A percentile compares a stretch with the other conserved stretches of the same genome.
Conservation (phyloP, 257 asterid species). For the Nicotiana otophora region DNA sequence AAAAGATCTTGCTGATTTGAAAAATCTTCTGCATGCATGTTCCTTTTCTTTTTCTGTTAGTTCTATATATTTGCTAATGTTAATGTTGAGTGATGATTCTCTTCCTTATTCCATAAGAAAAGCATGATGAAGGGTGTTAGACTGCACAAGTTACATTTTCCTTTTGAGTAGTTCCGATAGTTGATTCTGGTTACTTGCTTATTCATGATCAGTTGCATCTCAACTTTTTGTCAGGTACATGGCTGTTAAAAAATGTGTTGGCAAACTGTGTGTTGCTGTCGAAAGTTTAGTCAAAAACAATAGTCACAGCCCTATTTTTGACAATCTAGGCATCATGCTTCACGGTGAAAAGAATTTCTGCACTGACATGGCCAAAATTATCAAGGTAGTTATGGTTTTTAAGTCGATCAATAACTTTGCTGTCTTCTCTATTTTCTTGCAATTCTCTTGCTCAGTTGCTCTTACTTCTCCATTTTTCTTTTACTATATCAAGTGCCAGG, state of each 20-base stretch:
- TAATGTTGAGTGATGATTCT: background rate
- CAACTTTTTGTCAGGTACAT: constrained; percentile 42
- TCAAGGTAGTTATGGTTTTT: constrained; percentile 44
- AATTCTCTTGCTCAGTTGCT: background rate
- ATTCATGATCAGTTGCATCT: background rate
- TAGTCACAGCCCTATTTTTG: constrained; percentile 39
- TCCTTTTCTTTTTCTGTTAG: background rate
- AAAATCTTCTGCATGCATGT: background rate
- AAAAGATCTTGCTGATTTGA: background rate
- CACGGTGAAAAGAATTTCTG: constrained; percentile 59
- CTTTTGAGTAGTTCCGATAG: background rate
- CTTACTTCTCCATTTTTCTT: constrained; percentile 4
- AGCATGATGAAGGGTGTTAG: background rate
- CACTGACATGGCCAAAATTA: constrained; percentile 43
- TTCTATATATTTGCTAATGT: background rate
- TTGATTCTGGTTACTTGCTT: background rate
- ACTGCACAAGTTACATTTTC: background rate
- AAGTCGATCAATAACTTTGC: background rate
- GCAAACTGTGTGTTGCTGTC: constrained; percentile 27
- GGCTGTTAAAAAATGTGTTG: constrained; percentile 42
- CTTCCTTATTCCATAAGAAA: background rate
- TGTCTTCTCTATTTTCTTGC: background rate
- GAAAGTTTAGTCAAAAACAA: constrained; percentile 29
- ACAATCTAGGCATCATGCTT: constrained; percentile 57
- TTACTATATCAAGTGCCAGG: background rate